Percentiles rank a stretch among this genome's conserved stretches.
Conservation (phyloP, 805 yeast genomes). For the Suhomyces sp. region DNA sequence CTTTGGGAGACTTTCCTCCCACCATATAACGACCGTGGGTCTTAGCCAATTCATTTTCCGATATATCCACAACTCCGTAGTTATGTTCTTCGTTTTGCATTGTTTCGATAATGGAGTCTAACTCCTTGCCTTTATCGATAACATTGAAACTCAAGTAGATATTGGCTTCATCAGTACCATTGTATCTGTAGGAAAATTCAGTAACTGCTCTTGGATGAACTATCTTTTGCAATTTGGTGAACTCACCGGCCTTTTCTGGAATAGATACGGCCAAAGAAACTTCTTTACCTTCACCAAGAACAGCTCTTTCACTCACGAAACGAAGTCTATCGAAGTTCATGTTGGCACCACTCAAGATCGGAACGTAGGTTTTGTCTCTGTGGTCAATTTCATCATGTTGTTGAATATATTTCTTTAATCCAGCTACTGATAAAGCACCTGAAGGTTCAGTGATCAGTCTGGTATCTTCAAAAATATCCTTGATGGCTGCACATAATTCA, state of each 20-base stretch:
- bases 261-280: conserved; percentile 87
- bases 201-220: conserved; percentile 89
- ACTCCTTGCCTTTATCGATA: conserved; percentile 70
- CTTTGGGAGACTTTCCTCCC: conserved; percentile 72
- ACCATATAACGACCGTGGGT: conserved; percentile 94
- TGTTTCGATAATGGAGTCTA: conserved; percentile 58
- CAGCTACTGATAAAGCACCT: conserved; percentile 96
- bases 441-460: conserved; percentile 94
- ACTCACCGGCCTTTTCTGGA: conserved; percentile 92
- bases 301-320: conserved; percentile 96
- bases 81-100: conserved; percentile 64
- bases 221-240: conserved; percentile 68
- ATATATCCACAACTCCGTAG: conserved; percentile 70
- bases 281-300: conserved; percentile 97
- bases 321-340: conserved; percentile 96
- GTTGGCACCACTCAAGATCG: conserved; percentile 93
- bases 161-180: conserved; percentile 57
- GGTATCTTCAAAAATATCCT: conserved; percentile 95
- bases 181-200: conserved; percentile 87
- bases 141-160: conserved; percentile 89
- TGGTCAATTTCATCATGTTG: conserved; percentile 71
- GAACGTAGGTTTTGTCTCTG: conserved; percentile 67
- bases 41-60: conserved; percentile 93
- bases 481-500: conserved; percentile 94
- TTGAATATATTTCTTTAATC: conserved; percentile 77